Base-by-base conservation (phyloP, 768 basidiomycete genomes). In the Artomyces pyxidatus region DNA sequence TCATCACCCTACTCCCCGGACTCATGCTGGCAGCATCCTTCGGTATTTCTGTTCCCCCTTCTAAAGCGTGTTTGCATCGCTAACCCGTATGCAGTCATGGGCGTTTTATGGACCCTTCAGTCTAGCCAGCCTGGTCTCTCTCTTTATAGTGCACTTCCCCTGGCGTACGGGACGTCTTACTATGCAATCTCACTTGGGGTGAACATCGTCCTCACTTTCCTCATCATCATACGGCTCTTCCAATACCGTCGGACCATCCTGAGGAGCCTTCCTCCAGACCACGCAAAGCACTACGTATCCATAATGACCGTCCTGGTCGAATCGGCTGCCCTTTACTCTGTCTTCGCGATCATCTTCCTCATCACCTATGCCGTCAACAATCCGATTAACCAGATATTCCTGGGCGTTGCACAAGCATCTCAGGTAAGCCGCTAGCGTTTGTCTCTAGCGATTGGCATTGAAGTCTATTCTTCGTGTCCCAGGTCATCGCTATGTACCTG, bases 321-420 rank as follows among this genome's bases (percentile, higher is more conserved):
- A 50, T 59, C 58, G 27, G 62, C 61, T 4, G 53, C 59, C 32
- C 55, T 63, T 22, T 63, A 62, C 45, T 55, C 59, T n/a, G 53
- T 44, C 22, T 62, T 59, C 49, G 41, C 58, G 6, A 53, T 63
- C 47, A 29, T 57, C 11, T 62, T 62, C 50, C 51, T 63, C 32
- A 57, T 63, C 19, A 50, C 61, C 26, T 62, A 59, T 39, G 61
- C 48, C 32, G 37, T 59, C 17, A 57, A 58, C 49, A 39, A 58
- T 23, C 53, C 60, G 2, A 49, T 58, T 42, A 52, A 52, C 47
- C 53, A 59, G 37, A 47, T 60, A 37, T 59, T 58, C 49, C 52
- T n/a, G n/a, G n/a, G n/a, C n/a, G n/a, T n/a, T n/a, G n/a, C n/a
- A n/a, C n/a, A n/a, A n/a, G n/a, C n/a, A n/a, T n/a, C n/a, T n/a